Conservation (phyloP, 2,329 filamentous ascomycete species). For the Drechslerella stenobrocha region DNA sequence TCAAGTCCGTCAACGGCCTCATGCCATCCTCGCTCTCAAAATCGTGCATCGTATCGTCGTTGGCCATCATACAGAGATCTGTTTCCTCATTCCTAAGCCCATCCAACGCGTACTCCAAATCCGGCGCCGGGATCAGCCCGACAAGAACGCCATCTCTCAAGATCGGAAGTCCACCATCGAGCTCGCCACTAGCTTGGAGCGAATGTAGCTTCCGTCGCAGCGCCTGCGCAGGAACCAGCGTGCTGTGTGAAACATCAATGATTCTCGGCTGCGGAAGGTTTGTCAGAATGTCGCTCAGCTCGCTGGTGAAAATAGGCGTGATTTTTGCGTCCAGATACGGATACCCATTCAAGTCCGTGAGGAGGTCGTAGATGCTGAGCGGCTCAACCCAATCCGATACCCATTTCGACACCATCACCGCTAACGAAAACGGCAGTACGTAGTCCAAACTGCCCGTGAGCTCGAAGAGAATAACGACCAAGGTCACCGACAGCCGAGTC, state of each 20-base stretch:
- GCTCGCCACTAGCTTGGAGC: conserved; percentile 80
- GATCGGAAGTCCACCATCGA: conserved; percentile 90
- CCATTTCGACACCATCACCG: conserved; percentile 96
- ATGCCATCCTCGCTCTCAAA: conserved; percentile 65
- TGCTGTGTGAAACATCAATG: conserved; percentile 85
- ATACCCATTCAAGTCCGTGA: conserved; percentile 96
- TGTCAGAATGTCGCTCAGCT: conserved; percentile 82
- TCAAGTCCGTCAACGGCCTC: conserved; percentile 77
- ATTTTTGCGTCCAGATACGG: conserved; percentile 97
- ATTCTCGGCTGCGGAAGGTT: conserved; percentile 73
- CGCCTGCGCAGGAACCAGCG: conserved; percentile 73
- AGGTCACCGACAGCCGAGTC: conserved; percentile 85
- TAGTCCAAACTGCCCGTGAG: conserved; percentile 93
- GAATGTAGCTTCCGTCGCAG: conserved; percentile 79
- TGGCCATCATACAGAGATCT: conserved; percentile 78
- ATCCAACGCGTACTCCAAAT: conserved; percentile 90
- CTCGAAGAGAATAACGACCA: conserved; percentile 94
- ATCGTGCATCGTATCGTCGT: conserved; percentile 60
- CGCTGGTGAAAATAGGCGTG: conserved; percentile 84
- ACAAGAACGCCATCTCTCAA: conserved; percentile 77
- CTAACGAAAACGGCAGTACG: conserved; percentile 88
- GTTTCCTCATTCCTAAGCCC: conserved; percentile 74
- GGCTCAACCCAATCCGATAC: conserved; percentile 94
- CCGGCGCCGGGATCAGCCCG: conserved; percentile 88
- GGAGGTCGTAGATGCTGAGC: conserved; percentile 88